Evolutionary conservation across 2,329 filamentous ascomycete genomes (phyloP).

Genomic region (Stemphylium lycopersici): DNA sequence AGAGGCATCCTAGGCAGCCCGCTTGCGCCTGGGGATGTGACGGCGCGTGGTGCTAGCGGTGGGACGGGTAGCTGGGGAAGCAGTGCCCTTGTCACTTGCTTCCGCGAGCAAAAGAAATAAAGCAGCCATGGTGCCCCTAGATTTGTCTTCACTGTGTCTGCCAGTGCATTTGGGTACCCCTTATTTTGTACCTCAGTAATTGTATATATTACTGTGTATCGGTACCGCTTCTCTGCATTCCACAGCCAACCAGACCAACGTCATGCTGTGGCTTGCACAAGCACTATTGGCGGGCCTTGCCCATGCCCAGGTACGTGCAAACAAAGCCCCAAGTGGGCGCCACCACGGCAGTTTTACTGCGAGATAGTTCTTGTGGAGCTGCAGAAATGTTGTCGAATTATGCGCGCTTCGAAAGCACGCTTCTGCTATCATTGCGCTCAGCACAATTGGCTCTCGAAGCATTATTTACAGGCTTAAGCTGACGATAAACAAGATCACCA

Average conservation of each 20-base stretch:
- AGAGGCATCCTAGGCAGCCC: constrained; percentile 11
- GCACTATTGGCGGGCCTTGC: constrained; percentile 42
- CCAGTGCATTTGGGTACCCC: constrained; percentile 22
- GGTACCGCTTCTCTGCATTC: constrained; percentile 13
- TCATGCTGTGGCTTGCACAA: constrained; percentile 46
- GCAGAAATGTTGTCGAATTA: constrained; percentile 32
- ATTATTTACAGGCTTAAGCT: constrained; percentile 33
- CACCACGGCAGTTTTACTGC: constrained; percentile 16
- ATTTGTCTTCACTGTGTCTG: constrained; percentile 5
- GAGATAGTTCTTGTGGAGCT: constrained; percentile 24
- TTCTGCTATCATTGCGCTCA: constrained; percentile 43
- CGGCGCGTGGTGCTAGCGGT: constrained; percentile 16
- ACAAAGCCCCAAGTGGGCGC: constrained; percentile 13
- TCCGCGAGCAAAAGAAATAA: constrained; percentile 16
- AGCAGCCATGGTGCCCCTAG: constrained; percentile 24
- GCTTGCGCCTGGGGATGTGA: constrained; percentile 18
- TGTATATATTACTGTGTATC: constrained; percentile 19
- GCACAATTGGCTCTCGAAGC: constrained; percentile 22
- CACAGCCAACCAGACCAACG: constrained; percentile 29
- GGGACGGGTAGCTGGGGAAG: constrained; percentile 21
- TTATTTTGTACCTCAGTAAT: constrained; percentile 17
- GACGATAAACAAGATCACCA: constrained; percentile 41
- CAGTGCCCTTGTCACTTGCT: constrained; percentile 10
- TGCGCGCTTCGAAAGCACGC: constrained; percentile 29
- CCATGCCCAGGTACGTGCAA: constrained; percentile 39